Conservation (phyloP, 345 rosid genomes). For the Rhodamnia argentea region DNA sequence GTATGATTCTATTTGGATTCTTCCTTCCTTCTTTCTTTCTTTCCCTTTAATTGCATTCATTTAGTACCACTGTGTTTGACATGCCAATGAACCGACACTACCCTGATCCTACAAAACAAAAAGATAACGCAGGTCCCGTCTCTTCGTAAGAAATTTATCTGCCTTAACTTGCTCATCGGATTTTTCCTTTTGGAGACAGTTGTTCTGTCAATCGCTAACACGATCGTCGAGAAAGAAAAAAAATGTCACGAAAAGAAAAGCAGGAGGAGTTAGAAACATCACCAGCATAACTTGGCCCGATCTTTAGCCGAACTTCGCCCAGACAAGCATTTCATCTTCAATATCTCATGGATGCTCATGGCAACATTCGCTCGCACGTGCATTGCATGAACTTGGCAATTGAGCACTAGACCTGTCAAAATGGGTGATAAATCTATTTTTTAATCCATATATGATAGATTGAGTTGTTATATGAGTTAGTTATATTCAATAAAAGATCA, state of each 20-base stretch:
- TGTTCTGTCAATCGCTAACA: background rate
- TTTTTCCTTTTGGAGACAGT: background rate
- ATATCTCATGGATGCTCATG: background rate
- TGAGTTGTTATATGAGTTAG: no score
- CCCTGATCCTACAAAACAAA: background rate
- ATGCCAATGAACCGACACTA: background rate
- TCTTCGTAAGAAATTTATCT: background rate
- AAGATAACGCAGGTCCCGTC: background rate
- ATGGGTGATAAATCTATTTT: no score
- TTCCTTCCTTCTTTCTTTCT: background rate
- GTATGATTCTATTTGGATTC: background rate
- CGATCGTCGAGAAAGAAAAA: background rate
- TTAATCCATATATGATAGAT: no score
- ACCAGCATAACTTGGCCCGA: background rate
- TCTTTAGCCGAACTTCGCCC: background rate
- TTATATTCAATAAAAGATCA: no score
- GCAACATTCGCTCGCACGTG: background rate
- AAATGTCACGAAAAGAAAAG: background rate
- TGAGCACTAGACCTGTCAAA: background rate
- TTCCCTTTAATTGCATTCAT: background rate
- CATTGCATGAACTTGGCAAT: background rate
- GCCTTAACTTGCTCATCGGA: background rate
- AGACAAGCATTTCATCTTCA: background rate
- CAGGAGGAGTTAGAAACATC: background rate
- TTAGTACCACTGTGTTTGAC: background rate